Evolutionary conservation across 768 basidiomycete genomes (phyloP), one percentile per base, ranked within the genome.

Genomic region (Trametes cingulata): DNA sequence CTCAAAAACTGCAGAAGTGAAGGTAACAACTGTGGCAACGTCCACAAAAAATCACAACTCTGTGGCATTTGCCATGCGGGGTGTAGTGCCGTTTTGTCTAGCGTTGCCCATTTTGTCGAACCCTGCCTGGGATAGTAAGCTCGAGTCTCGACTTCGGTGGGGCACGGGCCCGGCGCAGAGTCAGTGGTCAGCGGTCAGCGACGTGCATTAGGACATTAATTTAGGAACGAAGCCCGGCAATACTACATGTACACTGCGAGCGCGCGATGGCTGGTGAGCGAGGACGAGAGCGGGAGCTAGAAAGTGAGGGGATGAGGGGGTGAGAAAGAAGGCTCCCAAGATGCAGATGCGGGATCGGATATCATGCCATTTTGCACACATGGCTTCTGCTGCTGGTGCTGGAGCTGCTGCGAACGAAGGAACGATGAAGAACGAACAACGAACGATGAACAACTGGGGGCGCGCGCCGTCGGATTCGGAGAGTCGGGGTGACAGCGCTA

Each of bases 211-310:
- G 53, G 48, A 50, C 60, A 61, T 61, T 61, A 61, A 61, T 45
- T 61, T 61, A 61, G 60, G 60, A 51, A 50, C 60, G 59, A 50
- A 50, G 53, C 60, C 60, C 60, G 60, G 60, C 60, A 61, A 61
- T 55, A 61, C 60, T 61, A 61, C 53, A 61, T 49, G 60, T 61
- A 61, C 60, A 61, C 53, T 53, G 42, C 40, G 25, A 42, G 27
- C 14, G 42, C 29, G 24, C 17, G 41, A 27, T 19, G 35, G 10
- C 35, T 15, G 22, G 24, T 10, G 47, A 39, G 47, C 46, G 46
- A 13, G 35, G 6, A 35, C 20, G 20, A 20, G 50, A 35, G 20
- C 17, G 17, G n/a, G 3, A n/a, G 22, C 12, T 10, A 35, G 48
- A 35, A 27, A 8, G 43, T 45, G 45, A 25, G 12, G 12, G 45